Evolutionary conservation across 2,329 filamentous ascomycete genomes (phyloP).

Genomic region (Nigrograna mackinnonii): DNA sequence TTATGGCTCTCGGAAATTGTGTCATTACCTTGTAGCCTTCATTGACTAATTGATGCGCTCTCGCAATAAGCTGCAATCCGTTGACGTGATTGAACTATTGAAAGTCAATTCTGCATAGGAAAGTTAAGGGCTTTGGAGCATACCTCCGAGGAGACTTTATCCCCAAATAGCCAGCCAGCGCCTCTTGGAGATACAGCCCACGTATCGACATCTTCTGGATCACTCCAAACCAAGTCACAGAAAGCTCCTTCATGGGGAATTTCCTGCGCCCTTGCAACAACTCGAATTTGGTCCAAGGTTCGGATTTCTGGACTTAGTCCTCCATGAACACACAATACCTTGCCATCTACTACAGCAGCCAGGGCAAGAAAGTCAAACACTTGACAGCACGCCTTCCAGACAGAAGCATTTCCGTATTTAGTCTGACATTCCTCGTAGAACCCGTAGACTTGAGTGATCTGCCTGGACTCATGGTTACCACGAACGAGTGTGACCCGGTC

Average conservation of each 20-base stretch:
- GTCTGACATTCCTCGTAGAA: slow-evolving; percentile 99
- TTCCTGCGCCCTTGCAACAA: slow-evolving; percentile 81
- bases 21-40: slow-evolving; percentile 70
- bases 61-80: slow-evolving; percentile 70
- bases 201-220: slow-evolving; percentile 71
- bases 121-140: slow-evolving; percentile 13
- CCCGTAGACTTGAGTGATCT: slow-evolving; percentile 98
- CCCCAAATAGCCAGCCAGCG: slow-evolving; percentile 70
- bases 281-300: slow-evolving; percentile 85
- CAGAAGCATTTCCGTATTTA: slow-evolving; percentile 98
- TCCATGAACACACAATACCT: slow-evolving; percentile 98
- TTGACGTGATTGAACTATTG: slow-evolving; percentile 74
- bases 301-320: slow-evolving; percentile 97
- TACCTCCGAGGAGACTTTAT: slow-evolving; percentile 71
- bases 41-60: slow-evolving; percentile 76
- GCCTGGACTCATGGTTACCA: slow-evolving; percentile 93
- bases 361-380: slow-evolving; percentile 98
- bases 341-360: slow-evolving; percentile 96
- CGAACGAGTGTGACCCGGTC: slow-evolving; percentile 74
- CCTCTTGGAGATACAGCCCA: slow-evolving; percentile 72
- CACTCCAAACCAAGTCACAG: slow-evolving; percentile 96
- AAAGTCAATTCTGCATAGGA: slow-evolving; percentile 6
- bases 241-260: slow-evolving; percentile 98
- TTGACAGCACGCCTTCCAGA: slow-evolving; percentile 99
- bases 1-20: background rate